Conservation (phyloP, 371 early-diverging fungal species). For the Apophysomyces variabilis region DNA sequence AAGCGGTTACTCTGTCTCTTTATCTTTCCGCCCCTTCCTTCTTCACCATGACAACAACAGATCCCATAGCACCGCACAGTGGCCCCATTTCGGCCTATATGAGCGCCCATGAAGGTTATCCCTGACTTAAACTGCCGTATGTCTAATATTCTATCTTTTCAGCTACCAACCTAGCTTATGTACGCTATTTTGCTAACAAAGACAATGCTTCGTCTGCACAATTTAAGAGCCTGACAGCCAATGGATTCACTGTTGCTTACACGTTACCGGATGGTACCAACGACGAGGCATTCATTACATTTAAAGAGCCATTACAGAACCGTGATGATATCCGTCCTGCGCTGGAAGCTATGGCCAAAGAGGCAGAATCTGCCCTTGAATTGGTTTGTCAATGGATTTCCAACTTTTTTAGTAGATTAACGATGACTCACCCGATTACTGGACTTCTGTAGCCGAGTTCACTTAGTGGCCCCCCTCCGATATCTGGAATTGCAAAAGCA, state of each 20-base stretch:
- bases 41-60: constrained; percentile 15
- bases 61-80: constrained; percentile 51
- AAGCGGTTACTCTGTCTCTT: background rate
- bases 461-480: constrained; percentile 43
- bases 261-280: constrained; percentile 22
- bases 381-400: constrained; percentile 24
- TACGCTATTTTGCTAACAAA: constrained; percentile 39
- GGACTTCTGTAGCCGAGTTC: constrained; percentile 38
- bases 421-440: background rate
- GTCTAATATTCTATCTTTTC: background rate
- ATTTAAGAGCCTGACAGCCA: constrained; percentile 42
- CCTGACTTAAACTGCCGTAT: background rate
- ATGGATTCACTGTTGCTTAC: constrained; percentile 37
- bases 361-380: constrained; percentile 49
- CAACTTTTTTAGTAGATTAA: background rate
- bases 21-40: background rate
- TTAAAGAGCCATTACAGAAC: constrained; percentile 39
- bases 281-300: constrained; percentile 33
- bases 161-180: constrained; percentile 53
- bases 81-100: constrained; percentile 52
- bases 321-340: constrained; percentile 50
- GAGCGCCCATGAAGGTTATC: constrained; percentile 48
- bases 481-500: constrained; percentile 51
- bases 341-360: constrained; percentile 53
- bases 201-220: constrained; percentile 42